A percentile compares a stretch with the other conserved stretches of the same genome.
Conservation (phyloP, 768 basidiomycete species). For the Sutorius australiensis region DNA sequence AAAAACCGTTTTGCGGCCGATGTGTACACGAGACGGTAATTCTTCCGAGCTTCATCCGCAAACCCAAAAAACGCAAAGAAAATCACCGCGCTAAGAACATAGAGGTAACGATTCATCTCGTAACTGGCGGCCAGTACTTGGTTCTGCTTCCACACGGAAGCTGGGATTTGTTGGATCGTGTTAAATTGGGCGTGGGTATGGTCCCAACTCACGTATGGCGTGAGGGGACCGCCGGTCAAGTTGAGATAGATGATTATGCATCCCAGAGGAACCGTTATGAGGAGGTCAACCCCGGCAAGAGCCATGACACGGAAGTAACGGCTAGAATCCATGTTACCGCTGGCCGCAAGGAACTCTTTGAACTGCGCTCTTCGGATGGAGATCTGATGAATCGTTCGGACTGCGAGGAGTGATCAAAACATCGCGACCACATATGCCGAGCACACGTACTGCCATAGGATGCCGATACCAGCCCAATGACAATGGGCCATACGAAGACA, state of each 20-base stretch:
- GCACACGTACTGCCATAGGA: constrained; percentile 39
- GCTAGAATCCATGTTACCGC: constrained; percentile 42
- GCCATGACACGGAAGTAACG: constrained; percentile 63
- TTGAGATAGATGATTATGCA: constrained; percentile 38
- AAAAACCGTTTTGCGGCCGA: constrained; percentile 36
- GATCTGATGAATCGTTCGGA: constrained; percentile 30
- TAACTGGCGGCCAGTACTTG: constrained; percentile 15
- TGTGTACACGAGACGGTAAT: constrained; percentile 44
- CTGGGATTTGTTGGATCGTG: constrained; percentile 39
- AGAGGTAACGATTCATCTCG: constrained; percentile 47
- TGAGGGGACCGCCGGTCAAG: constrained; percentile 16
- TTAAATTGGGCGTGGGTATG: constrained; percentile 42
- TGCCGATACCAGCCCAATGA: constrained; percentile 39
- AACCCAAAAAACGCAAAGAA: constrained; percentile 74
- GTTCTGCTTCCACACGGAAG: constrained; percentile 37
- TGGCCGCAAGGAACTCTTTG: constrained; percentile 34
- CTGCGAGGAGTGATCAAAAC: constrained; percentile 15
- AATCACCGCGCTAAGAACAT: constrained; percentile 47
- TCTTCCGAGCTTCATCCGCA: constrained; percentile 58
- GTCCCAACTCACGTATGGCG: constrained; percentile 45
- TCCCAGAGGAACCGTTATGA: constrained; percentile 36
- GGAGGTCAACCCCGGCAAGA: constrained; percentile 45
- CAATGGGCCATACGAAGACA: constrained; percentile 36
- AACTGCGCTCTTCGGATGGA: constrained; percentile 32
- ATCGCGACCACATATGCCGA: background rate